A percentile compares a stretch with the other conserved stretches of the same genome.
Conservation (phyloP, 1,284 basidiomycete genomes). For the Tremellales sp. region DNA sequence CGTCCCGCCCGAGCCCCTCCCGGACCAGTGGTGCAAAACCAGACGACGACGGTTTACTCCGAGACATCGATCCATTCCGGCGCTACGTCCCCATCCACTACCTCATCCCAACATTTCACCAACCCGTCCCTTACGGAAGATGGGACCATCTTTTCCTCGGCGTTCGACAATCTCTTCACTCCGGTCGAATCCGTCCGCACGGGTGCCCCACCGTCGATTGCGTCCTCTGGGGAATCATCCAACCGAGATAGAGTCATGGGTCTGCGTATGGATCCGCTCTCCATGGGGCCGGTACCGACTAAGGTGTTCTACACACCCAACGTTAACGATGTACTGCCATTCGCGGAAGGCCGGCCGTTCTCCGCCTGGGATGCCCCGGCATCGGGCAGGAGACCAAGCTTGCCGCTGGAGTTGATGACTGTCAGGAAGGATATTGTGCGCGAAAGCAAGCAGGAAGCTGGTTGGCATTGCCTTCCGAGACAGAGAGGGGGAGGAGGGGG, state of each 20-base stretch:
- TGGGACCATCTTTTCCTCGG: conserved; percentile 3
- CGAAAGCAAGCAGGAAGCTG: background rate
- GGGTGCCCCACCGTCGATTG: conserved; percentile 9
- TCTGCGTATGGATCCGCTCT: conserved; percentile 3
- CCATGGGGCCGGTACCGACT: conserved; percentile 3
- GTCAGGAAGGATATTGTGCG: background rate
- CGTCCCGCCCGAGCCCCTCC: too few species aligned
- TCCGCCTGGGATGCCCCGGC: conserved; percentile 23
- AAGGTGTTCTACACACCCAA: conserved; percentile 16
- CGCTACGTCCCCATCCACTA: too few species aligned
- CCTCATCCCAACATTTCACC: background rate
- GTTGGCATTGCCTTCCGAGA: conserved; percentile 20
- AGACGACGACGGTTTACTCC: too few species aligned
- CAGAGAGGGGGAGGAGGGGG: conserved; percentile 11
- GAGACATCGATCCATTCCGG: too few species aligned
- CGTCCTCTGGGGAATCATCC: conserved; percentile 6
- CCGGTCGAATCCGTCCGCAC: conserved; percentile 2
- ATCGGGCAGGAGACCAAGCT: background rate
- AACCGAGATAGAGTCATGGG: conserved; percentile 23
- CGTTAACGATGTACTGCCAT: conserved; percentile 27
- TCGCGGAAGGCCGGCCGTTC: conserved; percentile 19
- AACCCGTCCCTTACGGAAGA: background rate
- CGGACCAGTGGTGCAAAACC: too few species aligned
- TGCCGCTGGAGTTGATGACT: too few species aligned
- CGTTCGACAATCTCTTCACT: conserved; percentile 20